Evolutionary conservation across 2,329 filamentous ascomycete species (phyloP), one percentile per base, ranked within the genome.

Genomic region (Claviceps maximensis): DNA sequence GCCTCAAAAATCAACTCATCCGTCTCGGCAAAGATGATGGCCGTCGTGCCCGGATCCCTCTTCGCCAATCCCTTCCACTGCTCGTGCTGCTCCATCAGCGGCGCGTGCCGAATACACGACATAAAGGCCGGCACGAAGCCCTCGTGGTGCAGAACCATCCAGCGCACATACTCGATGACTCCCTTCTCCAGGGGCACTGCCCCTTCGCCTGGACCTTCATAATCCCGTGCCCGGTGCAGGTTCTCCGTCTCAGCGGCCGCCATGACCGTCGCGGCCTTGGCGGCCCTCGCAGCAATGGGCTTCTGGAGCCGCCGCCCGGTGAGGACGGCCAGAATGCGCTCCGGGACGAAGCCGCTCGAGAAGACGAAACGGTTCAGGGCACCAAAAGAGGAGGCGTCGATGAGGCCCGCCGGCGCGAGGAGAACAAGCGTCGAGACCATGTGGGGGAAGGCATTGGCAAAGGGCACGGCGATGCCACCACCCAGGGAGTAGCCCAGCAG

Each of bases 401-500:
- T 79, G 46, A 95, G 73, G 0, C 90, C 90, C 0, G 83, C 76
- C 0, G 90, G 89, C 0, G 89, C 88, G 44, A 96, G 76, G 6
- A 95, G 77, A 12, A 93, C 74, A 23, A 96, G 73, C 10, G 77
- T 79, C 13, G 77, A 75, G 15, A 95, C 75, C 53, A 91, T 71
- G 48, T 78, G 65, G 0, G 87, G 86, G 63, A 90, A 89, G 54
- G 82, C 77, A 10, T 79, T 79, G 7, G 87, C 80, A 63, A 94
- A 91, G 55, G 83, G 79, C 6, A 83, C 80, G 4, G 83, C 82
- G 53, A 95, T 83, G 51, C 85, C 87, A 47, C 89, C 89, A 54
- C 89, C 89, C 1, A 95, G 76, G 0, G 86, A 90, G 68, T 93
- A 95, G 12, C 89, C 89, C 13, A 90, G 70, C 21, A 95, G 67